These are phyloP conservation scores for Populus hybrid DNA, from an alignment of 441 rosid genomes.

Conservation along the genomic window DNA sequence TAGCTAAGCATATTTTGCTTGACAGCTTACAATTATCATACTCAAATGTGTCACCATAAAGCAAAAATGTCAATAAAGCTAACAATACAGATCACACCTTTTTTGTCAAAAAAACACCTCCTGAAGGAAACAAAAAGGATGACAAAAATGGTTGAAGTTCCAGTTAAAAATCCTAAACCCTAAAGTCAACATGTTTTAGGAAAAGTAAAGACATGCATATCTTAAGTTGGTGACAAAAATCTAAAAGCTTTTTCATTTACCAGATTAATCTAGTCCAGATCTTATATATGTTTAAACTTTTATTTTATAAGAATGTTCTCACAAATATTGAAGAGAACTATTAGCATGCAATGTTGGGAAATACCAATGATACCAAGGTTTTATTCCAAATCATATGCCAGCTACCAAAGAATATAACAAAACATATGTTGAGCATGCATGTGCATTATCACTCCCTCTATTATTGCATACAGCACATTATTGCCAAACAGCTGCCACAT, in stretches of 20 bases:
- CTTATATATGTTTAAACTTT: background rate
- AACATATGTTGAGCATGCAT: background rate
- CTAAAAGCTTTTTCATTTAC: background rate
- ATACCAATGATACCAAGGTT: background rate
- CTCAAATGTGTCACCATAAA: background rate
- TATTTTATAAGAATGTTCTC: too few relatives aligned
- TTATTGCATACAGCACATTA: background rate
- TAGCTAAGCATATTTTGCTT: background rate
- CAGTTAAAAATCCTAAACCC: background rate
- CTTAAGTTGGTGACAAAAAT: background rate
- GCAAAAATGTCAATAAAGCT: background rate
- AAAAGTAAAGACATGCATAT: background rate
- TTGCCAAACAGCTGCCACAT: background rate
- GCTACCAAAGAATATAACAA: background rate
- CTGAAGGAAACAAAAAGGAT: background rate
- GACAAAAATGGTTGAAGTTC: background rate
- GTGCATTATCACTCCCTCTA: background rate
- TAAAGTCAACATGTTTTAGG: background rate
- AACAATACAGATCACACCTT: background rate
- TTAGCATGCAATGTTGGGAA: background rate
- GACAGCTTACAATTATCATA: background rate
- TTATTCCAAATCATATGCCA: too few relatives aligned
- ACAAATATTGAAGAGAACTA: background rate
- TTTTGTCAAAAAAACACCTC: background rate
- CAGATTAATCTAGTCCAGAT: background rate